Evolutionary conservation across 306 rosid genomes (phyloP).

Genomic region (Potentilla sterilis): DNA sequence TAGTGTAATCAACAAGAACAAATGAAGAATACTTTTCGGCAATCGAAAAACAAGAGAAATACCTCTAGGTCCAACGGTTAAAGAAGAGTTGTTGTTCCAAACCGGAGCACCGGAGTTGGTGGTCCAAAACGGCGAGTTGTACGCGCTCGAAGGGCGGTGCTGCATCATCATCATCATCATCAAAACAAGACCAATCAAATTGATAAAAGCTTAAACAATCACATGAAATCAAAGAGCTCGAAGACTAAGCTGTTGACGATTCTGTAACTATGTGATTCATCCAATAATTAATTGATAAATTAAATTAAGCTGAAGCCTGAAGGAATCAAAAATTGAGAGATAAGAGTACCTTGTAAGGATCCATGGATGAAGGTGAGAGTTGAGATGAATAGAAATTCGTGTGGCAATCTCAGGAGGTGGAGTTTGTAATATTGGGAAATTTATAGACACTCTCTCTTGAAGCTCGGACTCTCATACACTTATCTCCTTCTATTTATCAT

Average conservation of each 20-base stretch:
- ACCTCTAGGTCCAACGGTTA: slow-evolving; percentile 81
- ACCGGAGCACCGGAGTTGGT: slow-evolving; percentile 89
- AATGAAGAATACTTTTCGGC: too few relatives aligned
- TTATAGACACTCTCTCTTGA: slow-evolving; percentile 13
- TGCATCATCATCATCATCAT: slow-evolving; percentile 28
- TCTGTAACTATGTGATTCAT: neutral
- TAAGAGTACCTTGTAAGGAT: slow-evolving; percentile 73
- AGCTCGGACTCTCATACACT: neutral
- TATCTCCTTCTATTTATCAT: neutral
- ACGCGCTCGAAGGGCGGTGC: slow-evolving; percentile 84
- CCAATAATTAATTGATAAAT: neutral
- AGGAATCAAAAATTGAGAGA: too few relatives aligned
- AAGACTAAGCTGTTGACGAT: neutral
- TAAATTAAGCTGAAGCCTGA: too few relatives aligned
- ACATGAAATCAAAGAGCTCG: neutral
- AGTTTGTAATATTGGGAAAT: neutral
- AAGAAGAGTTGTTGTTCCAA: slow-evolving; percentile 70
- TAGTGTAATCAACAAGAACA: too few relatives aligned
- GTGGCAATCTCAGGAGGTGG: slow-evolving; percentile 13
- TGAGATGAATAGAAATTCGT: neutral
- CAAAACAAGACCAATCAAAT: neutral
- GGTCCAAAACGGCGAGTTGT: slow-evolving; percentile 75
- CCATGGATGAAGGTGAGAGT: slow-evolving; percentile 43
- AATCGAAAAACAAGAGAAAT: neutral
- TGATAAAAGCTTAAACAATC: neutral